Percentiles rank a stretch among this genome's conserved stretches.
Conservation (phyloP, 2,329 filamentous ascomycete species). For the Beauveria brongniartii region DNA sequence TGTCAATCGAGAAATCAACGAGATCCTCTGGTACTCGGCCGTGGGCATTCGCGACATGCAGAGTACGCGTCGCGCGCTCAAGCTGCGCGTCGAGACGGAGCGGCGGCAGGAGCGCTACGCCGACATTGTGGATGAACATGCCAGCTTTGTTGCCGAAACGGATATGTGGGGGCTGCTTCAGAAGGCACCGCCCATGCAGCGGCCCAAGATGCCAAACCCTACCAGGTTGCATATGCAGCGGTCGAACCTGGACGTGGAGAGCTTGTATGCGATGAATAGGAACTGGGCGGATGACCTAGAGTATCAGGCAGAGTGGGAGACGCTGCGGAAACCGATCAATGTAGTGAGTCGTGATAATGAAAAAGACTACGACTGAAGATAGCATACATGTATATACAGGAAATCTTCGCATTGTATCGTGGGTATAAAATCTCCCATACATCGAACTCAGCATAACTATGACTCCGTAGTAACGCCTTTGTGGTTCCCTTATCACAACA, state of each 20-base stretch:
- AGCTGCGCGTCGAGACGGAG: conserved; percentile 32
- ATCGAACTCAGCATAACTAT: not conserved
- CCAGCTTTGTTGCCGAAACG: conserved; percentile 33
- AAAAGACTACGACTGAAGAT: not conserved
- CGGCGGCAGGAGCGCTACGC: conserved; percentile 36
- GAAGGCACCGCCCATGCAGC: conserved; percentile 27
- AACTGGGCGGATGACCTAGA: conserved; percentile 32
- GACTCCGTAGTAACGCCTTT: conserved; percentile 2
- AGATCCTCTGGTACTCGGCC: conserved; percentile 34
- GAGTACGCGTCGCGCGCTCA: conserved; percentile 28
- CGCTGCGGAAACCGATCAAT: conserved; percentile 1
- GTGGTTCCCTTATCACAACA: not conserved
- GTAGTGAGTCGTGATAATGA: not conserved
- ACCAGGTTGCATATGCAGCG: conserved; percentile 17
- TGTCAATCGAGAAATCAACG: conserved; percentile 31
- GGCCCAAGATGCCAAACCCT: conserved; percentile 14
- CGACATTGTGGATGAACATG: conserved; percentile 32
- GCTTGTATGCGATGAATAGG: conserved; percentile 26
- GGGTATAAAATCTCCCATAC: not conserved
- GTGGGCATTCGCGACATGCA: conserved; percentile 30
- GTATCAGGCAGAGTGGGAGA: conserved; percentile 38
- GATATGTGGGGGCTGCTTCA: conserved; percentile 39
- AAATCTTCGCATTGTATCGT: not conserved
- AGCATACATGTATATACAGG: not conserved
- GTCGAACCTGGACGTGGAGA: conserved; percentile 26